Conservation (phyloP, 192 early-diverging fungal genomes). For the Umbelopsis vinacea region DNA sequence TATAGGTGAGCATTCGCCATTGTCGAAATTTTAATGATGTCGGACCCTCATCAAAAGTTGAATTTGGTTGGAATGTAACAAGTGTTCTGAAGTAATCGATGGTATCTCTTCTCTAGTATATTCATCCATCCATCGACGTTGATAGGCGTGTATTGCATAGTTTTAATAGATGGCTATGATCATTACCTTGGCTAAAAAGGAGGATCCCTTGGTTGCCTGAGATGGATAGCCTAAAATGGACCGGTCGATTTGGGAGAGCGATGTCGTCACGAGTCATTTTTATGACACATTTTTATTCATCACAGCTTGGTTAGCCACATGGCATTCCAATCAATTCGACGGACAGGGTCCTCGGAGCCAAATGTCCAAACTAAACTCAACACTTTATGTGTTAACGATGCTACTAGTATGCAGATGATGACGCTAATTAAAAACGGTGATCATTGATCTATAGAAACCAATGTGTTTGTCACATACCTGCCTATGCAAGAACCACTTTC, state of each 20-base stretch:
- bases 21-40: not conserved
- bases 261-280: not conserved
- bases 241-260: not conserved
- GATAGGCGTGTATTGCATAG: no score
- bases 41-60: not conserved
- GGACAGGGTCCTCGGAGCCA: no score
- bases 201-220: not conserved
- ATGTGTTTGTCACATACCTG: no score
- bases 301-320: not conserved
- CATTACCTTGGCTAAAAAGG: conserved; percentile 18
- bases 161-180: not conserved
- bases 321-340: no score
- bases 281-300: not conserved
- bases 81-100: not conserved
- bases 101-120: not conserved
- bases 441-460: no score
- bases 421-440: no score
- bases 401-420: no score
- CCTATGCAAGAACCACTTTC: no score
- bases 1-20: not conserved
- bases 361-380: no score
- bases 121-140: conserved; percentile 2
- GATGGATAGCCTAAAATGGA: conserved; percentile 14
- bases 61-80: not conserved
- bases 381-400: no score